A percentile compares a stretch with the other conserved stretches of the same genome.
These are phyloP conservation scores for Simplicillium aogashimaense DNA, from an alignment of 2,329 filamentous ascomycete species.

Conservation along the genomic window DNA sequence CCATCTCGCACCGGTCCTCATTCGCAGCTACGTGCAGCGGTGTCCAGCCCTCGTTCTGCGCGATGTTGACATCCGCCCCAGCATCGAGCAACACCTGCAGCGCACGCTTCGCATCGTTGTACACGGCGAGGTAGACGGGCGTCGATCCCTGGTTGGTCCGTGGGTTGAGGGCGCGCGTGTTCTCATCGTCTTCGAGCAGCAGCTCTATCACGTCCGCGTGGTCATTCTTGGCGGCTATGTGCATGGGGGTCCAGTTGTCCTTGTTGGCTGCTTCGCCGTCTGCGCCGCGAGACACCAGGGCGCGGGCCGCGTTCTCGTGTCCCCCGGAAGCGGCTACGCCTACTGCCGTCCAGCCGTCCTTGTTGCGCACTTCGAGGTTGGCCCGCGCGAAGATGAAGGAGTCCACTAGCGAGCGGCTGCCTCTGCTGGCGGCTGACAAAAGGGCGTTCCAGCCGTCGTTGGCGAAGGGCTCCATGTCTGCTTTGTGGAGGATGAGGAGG, in stretches of 20 bases:
- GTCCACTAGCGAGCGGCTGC: no score
- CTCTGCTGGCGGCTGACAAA: no score
- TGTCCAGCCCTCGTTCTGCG: constrained; percentile 1
- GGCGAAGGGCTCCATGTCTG: not conserved
- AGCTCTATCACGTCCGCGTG: constrained; percentile 25
- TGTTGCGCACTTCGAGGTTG: not conserved
- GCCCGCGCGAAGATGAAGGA: not conserved
- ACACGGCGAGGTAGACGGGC: not conserved
- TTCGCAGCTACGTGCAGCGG: constrained; percentile 1
- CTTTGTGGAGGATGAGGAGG: not conserved
- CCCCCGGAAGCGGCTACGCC: not conserved
- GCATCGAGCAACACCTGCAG: not conserved
- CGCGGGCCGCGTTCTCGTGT: not conserved
- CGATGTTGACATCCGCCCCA: not conserved
- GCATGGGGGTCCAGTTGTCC: constrained; percentile 17
- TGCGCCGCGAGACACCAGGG: not conserved
- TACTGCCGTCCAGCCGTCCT: not conserved
- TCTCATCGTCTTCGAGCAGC: constrained; percentile 12
- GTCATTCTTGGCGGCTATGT: constrained; percentile 23
- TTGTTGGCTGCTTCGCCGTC: not conserved
- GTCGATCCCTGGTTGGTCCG: not conserved
- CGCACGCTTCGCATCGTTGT: not conserved
- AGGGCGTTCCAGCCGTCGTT: no score
- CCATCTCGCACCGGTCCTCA: not conserved
- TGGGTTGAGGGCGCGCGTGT: not conserved